These are phyloP conservation scores for Fistulifera solaris DNA, from an alignment of 108 stramenopile genomes.

Conservation along the genomic window DNA sequence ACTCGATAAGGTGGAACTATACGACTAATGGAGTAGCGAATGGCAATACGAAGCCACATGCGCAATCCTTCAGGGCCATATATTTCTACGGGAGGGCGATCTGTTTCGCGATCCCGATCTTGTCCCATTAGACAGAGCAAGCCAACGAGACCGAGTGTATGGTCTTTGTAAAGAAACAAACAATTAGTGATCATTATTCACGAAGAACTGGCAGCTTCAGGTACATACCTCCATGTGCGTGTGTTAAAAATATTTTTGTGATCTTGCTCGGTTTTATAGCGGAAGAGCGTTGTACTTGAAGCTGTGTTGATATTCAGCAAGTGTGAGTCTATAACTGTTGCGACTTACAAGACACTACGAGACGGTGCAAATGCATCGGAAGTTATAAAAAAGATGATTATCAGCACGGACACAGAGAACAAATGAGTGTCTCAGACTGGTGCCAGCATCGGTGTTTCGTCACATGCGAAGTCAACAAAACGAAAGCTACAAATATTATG, in stretches of 20 bases:
- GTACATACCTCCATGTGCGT: constrained; percentile 74
- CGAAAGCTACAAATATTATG: not conserved
- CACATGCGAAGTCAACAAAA: constrained; percentile 15
- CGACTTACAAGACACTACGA: not conserved
- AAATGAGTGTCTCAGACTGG: constrained; percentile 34
- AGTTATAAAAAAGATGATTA: constrained; percentile 30
- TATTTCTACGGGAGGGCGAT: constrained; percentile 56
- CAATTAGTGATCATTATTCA: not conserved
- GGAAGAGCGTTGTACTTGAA: constrained; percentile 58
- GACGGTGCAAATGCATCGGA: not conserved
- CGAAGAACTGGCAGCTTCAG: constrained; percentile 4
- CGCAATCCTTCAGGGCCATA: constrained; percentile 91
- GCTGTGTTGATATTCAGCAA: constrained; percentile 14
- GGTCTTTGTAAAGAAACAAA: constrained; percentile 23
- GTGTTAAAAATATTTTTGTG: constrained; percentile 88
- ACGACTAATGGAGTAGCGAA: constrained; percentile 76
- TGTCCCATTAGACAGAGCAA: constrained; percentile 90
- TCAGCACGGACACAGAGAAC: constrained; percentile 23
- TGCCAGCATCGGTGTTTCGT: constrained; percentile 51
- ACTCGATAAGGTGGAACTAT: constrained; percentile 84
- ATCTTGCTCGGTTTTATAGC: constrained; percentile 70
- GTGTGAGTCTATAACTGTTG: constrained; percentile 3
- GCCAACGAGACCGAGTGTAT: constrained; percentile 89
- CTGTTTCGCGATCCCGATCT: constrained; percentile 44
- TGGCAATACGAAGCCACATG: constrained; percentile 79